A percentile compares a stretch with the other conserved stretches of the same genome.
These are phyloP conservation scores for Austroboletus niveus DNA, from an alignment of 1,284 basidiomycete species.

Conservation along the genomic window DNA sequence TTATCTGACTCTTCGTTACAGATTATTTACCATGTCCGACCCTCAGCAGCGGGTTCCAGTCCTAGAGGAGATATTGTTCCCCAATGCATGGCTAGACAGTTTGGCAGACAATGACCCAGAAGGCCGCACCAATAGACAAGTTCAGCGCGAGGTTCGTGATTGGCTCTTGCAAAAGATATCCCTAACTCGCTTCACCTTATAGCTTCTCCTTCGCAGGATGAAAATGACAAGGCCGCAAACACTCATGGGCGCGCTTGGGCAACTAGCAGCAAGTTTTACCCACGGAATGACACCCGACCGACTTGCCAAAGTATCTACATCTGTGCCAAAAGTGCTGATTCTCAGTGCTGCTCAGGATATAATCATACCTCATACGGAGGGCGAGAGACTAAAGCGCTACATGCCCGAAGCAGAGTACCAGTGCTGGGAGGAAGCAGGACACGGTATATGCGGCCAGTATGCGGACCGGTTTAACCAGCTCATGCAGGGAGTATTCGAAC, in stretches of 20 bases:
- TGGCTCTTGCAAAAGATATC: not conserved
- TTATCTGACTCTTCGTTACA: slow-evolving; percentile 12
- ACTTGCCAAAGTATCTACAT: slow-evolving; percentile 52
- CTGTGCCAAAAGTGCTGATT: slow-evolving; percentile 63
- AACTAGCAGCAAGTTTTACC: slow-evolving; percentile 71
- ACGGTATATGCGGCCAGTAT: slow-evolving; percentile 62
- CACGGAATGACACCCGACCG: slow-evolving; percentile 62
- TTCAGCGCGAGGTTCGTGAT: slow-evolving; percentile 49
- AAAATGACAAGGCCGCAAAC: slow-evolving; percentile 58
- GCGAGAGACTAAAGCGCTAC: slow-evolving; percentile 52
- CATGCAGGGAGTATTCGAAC: slow-evolving; percentile 54
- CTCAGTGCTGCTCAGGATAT: slow-evolving; percentile 76
- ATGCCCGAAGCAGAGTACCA: slow-evolving; percentile 72
- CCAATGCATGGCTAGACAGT: slow-evolving; percentile 55
- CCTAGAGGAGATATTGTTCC: slow-evolving; percentile 61
- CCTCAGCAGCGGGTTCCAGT: slow-evolving; percentile 45
- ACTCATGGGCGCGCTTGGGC: slow-evolving; percentile 65
- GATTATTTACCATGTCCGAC: slow-evolving; percentile 9
- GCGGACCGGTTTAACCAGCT: slow-evolving; percentile 53
- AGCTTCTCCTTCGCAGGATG: slow-evolving; percentile 54
- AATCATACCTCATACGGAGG: slow-evolving; percentile 60
- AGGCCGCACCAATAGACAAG: slow-evolving; percentile 60
- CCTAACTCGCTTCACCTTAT: not conserved
- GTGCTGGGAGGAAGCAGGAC: slow-evolving; percentile 65
- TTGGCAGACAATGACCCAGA: slow-evolving; percentile 47